These are phyloP conservation scores for Argentina anserina DNA, from an alignment of 306 rosid species.

Conservation along the genomic window DNA sequence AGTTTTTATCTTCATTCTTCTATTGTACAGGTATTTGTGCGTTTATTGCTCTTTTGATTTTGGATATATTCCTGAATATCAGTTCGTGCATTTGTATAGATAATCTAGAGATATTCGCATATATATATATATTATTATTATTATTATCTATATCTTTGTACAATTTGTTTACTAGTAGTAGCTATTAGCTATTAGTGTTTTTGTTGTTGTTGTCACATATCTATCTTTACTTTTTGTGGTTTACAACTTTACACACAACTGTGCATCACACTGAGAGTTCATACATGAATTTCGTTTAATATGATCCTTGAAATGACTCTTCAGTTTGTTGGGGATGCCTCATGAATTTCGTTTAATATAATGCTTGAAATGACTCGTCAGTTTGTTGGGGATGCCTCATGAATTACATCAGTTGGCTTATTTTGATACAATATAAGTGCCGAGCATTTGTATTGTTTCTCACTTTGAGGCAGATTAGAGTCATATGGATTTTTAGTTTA, in stretches of 20 bases:
- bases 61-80: constrained; percentile 4
- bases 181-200: neutral
- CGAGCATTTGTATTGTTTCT: neutral
- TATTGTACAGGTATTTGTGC: constrained; percentile 74
- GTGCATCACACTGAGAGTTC: neutral
- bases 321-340: neutral
- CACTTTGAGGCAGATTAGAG: neutral
- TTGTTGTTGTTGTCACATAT: neutral
- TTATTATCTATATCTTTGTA: too few species aligned
- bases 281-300: neutral
- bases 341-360: neutral
- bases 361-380: neutral
- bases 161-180: neutral
- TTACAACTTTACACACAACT: neutral
- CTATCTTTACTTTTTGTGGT: neutral
- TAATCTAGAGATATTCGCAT: neutral
- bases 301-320: neutral
- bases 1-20: constrained; percentile 90
- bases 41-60: neutral
- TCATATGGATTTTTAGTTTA: neutral
- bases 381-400: neutral
- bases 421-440: neutral
- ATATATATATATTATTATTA: too few species aligned
- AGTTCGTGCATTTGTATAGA: neutral
- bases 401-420: neutral